phyloP scores from a whole-genome alignment of 192 early-diverging fungal species.

The Paraglomus occultum region DNA sequence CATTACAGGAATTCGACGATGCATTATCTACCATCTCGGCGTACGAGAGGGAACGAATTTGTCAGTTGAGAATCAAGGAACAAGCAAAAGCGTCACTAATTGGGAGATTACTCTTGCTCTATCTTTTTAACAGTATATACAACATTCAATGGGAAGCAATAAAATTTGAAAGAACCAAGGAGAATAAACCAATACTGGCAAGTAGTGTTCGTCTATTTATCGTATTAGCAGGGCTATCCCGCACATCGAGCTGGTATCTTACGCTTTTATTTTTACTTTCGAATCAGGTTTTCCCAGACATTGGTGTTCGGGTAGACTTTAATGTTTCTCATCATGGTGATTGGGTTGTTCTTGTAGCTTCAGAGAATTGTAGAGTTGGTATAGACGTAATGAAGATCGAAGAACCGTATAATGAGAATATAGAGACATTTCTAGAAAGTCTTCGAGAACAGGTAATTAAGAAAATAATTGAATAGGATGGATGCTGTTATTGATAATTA shows the following conservation, averaged over 20 bases:
- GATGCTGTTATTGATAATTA: conserved; percentile 3
- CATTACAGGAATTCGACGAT: conserved; percentile 22
- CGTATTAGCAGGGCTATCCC: background rate
- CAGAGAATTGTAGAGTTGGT: conserved; percentile 36
- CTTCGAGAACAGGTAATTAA: conserved; percentile 39
- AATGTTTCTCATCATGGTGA: conserved; percentile 61
- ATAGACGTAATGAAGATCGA: conserved; percentile 54
- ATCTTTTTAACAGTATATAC: conserved; percentile 23
- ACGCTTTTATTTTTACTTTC: background rate
- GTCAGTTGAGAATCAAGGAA: background rate
- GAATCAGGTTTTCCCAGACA: no score
- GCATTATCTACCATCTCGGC: conserved; percentile 2
- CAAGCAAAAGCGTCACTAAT: conserved; percentile 10
- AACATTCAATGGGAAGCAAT: conserved; percentile 5
- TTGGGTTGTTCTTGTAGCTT: conserved; percentile 55
- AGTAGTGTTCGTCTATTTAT: background rate
- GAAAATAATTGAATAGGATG: background rate
- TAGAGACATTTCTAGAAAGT: conserved; percentile 38
- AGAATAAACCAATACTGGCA: conserved; percentile 30
- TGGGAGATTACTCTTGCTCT: conserved; percentile 23
- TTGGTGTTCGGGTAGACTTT: conserved; percentile 29
- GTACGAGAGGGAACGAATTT: conserved; percentile 17
- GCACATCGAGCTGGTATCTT: background rate
- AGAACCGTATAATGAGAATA: conserved; percentile 33
- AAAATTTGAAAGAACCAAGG: conserved; percentile 15